Evolutionary conservation across 352 stramenopile genomes (phyloP).

Genomic region (Achlya hypogyna): DNA sequence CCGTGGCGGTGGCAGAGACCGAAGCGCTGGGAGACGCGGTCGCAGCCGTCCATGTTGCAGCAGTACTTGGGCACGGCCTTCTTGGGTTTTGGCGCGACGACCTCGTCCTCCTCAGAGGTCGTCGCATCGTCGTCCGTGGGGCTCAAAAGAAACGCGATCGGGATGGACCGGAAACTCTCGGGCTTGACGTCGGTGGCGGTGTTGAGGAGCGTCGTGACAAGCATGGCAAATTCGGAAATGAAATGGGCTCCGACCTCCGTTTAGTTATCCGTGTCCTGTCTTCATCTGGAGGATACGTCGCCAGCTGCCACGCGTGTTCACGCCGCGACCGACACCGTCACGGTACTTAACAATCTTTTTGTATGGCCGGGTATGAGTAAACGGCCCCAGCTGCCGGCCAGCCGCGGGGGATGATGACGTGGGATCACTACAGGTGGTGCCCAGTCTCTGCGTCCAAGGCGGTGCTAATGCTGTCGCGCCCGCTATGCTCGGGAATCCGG

Average conservation of each 20-base stretch:
- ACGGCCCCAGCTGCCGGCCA: neutral
- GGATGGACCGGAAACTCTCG: neutral
- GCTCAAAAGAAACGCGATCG: neutral
- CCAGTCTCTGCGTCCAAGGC: neutral
- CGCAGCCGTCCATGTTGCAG: neutral
- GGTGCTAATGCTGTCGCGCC: neutral
- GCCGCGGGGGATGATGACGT: neutral
- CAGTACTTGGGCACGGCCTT: neutral
- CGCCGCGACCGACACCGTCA: neutral
- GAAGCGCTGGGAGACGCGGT: neutral
- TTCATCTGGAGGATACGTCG: neutral
- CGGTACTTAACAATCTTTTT: neutral
- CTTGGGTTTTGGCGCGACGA: neutral
- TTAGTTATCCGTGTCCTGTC: neutral
- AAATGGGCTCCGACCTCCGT: neutral
- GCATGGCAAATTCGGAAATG: neutral
- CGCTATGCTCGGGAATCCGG: neutral
- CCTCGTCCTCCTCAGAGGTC: neutral
- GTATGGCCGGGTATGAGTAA: neutral
- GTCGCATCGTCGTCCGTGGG: too few species aligned
- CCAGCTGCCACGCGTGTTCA: neutral
- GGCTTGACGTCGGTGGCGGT: neutral
- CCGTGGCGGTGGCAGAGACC: conserved; percentile 2
- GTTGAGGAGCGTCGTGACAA: neutral
- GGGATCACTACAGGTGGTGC: too few species aligned